Base-by-base conservation (phyloP, 495 filamentous ascomycete genomes). In the Alectoria sarmentosa region DNA sequence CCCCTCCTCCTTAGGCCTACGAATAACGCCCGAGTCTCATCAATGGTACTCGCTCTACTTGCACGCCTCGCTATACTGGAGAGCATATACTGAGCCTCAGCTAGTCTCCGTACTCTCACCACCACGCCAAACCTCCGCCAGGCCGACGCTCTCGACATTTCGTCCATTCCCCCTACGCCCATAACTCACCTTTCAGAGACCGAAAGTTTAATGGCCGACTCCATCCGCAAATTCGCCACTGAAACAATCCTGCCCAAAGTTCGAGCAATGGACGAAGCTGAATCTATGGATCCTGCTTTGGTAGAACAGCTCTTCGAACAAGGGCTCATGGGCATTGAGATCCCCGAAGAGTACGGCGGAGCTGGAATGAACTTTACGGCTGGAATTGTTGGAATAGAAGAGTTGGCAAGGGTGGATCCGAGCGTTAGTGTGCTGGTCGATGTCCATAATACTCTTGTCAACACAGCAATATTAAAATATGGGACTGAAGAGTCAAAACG, bases 291-390 rank as follows among this genome's bases (percentile, higher is more conserved):
- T 76, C 83, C 88, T 0, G 73, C 82, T 4, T 73, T 99, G 36
- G 87, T 99, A 21, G 91, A 96, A 76, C 88, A 92, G 75, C 82
- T 96, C 38, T 99, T 99, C 71, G 94, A 98, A 78, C 93, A 98
- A 76, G 94, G 94, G 6, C 73, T 99, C 14, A 99, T 99, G 94
- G 89, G 94, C 60, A 84, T 99, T 61, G 94, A 99, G 78, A 91
- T 99, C 30, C 93, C 92, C 34, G 95, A 99, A 76, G 92, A 97
- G 73, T 98, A 88, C 72, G 94, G 94, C 61, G 94, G 94, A 21
- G 88, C 94, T 6, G 94, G 91, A 56, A 98, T 98, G 94, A 96
- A 97, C 82, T 99, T 99, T 77, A 98, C 95, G 9, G 77, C 92
- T 0, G 94, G 91, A 14, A 96, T 98, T 73, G 86, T 98, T 56